These are phyloP conservation scores for Pyrenophora tritici-repentis DNA, from an alignment of 2,329 filamentous ascomycete genomes.

Conservation along the genomic window DNA sequence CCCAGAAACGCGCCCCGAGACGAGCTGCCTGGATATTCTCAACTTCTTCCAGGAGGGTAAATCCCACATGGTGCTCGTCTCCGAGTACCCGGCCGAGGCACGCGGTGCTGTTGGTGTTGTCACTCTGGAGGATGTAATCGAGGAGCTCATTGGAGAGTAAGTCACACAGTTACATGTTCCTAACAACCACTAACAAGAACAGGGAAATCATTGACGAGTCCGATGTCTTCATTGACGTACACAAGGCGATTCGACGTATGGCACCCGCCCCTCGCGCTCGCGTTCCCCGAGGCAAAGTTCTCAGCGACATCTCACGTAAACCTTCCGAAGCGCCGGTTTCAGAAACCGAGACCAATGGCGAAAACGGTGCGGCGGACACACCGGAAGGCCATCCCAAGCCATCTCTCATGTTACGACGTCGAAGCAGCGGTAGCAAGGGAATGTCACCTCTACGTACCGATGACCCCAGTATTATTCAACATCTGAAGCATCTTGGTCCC, in stretches of 20 bases:
- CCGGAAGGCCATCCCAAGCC: constrained; percentile 39
- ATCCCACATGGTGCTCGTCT: constrained; percentile 97
- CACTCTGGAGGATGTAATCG: constrained; percentile 96
- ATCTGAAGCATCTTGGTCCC: constrained; percentile 67
- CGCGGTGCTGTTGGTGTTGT: constrained; percentile 91
- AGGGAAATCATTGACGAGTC: constrained; percentile 99
- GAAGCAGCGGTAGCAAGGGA: constrained; percentile 49
- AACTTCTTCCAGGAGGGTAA: constrained; percentile 99
- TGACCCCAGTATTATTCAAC: constrained; percentile 62
- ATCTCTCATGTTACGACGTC: constrained; percentile 52
- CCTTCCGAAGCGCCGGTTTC: constrained; percentile 30
- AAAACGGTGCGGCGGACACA: constrained; percentile 29
- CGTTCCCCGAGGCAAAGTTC: constrained; percentile 61
- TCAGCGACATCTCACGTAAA: constrained; percentile 49
- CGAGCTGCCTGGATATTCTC: constrained; percentile 96
- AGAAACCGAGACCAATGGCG: constrained; percentile 24
- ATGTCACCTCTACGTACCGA: constrained; percentile 54
- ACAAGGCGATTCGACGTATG: constrained; percentile 93
- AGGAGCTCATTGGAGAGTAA: constrained; percentile 96
- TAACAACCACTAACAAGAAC: constrained; percentile 13
- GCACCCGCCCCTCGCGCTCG: constrained; percentile 81
- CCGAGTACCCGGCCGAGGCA: constrained; percentile 86
- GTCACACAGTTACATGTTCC: constrained; percentile 47
- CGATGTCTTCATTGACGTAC: constrained; percentile 96
- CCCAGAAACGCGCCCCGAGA: constrained; percentile 92